These are phyloP conservation scores for Gastroboletus turbinatus DNA, from an alignment of 1,284 basidiomycete genomes.

Conservation along the genomic window DNA sequence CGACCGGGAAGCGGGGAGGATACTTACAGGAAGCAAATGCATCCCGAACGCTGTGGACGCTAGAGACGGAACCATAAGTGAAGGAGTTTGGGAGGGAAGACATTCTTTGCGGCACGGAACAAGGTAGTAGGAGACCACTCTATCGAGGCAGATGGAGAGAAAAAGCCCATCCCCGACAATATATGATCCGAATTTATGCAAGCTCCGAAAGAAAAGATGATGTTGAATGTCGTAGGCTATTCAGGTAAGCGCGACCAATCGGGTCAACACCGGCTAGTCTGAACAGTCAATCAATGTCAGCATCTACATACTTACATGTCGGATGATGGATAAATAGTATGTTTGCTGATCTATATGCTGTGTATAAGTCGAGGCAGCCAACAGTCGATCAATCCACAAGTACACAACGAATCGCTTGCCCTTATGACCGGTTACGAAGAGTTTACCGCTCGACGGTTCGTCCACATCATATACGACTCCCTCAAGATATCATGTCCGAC, in stretches of 20 bases:
- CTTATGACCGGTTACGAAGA: constrained; percentile 17
- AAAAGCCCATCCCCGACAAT: background rate
- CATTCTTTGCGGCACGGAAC: constrained; percentile 28
- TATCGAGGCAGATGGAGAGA: background rate
- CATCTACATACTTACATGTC: constrained; percentile 16
- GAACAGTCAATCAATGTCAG: background rate
- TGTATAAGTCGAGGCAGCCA: constrained; percentile 8
- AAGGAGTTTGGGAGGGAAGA: constrained; percentile 45
- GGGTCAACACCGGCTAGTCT: background rate
- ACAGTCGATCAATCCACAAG: constrained; percentile 5
- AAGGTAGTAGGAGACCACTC: background rate
- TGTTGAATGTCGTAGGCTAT: background rate
- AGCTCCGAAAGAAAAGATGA: constrained; percentile 19
- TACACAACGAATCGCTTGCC: background rate
- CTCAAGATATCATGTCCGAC: constrained; percentile 61
- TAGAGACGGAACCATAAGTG: constrained; percentile 52
- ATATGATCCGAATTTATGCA: constrained; percentile 3
- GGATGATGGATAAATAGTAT: constrained; percentile 22
- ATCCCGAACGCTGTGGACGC: constrained; percentile 53
- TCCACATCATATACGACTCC: constrained; percentile 84
- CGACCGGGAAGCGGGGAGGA: constrained; percentile 29
- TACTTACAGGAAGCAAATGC: constrained; percentile 46
- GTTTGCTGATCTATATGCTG: constrained; percentile 20
- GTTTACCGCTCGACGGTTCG: constrained; percentile 66
- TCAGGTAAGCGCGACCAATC: constrained; percentile 11